Conservation (phyloP, 306 rosid genomes). For the Myrica gale region DNA sequence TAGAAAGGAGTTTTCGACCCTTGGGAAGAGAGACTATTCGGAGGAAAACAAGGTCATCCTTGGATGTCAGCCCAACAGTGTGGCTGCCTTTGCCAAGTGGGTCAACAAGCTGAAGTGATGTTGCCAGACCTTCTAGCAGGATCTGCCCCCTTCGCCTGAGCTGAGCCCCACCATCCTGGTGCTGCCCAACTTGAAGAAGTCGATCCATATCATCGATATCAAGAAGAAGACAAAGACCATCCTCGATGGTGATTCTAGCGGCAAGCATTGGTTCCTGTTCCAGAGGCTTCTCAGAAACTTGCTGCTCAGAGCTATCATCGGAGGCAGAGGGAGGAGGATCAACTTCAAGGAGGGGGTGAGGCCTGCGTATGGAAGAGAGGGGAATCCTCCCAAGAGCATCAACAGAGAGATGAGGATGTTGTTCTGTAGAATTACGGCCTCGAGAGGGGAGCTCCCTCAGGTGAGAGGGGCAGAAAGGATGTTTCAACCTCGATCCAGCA, state of each 20-base stretch:
- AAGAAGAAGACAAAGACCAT: slow-evolving; percentile 55
- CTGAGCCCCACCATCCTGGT: slow-evolving; percentile 53
- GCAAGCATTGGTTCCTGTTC: slow-evolving; percentile 55
- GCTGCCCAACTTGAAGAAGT: slow-evolving; percentile 39
- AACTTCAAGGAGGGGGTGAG: slow-evolving; percentile 50
- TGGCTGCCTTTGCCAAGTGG: slow-evolving; percentile 50
- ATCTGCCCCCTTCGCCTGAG: slow-evolving; percentile 51
- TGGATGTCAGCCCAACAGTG: slow-evolving; percentile 48
- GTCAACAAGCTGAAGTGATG: slow-evolving; percentile 55
- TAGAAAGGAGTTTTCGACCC: slow-evolving; percentile 53
- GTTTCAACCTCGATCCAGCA: slow-evolving; percentile 42
- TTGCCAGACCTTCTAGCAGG: slow-evolving; percentile 53
- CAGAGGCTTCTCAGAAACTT: slow-evolving; percentile 47
- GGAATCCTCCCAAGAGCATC: slow-evolving; percentile 55
- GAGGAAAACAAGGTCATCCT: slow-evolving; percentile 53
- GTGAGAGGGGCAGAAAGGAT: slow-evolving; percentile 51
- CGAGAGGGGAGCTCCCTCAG: slow-evolving; percentile 50
- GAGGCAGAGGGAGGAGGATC: slow-evolving; percentile 44
- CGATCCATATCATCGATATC: slow-evolving; percentile 57
- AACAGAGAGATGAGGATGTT: slow-evolving; percentile 45
- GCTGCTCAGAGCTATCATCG: slow-evolving; percentile 38
- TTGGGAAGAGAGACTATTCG: slow-evolving; percentile 44
- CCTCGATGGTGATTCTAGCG: slow-evolving; percentile 53
- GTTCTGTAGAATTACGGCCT: slow-evolving; percentile 42
- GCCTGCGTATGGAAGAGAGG: slow-evolving; percentile 52